These are phyloP conservation scores for Sporisorium sorghi DNA, from an alignment of 1,284 basidiomycete genomes.

Conservation along the genomic window DNA sequence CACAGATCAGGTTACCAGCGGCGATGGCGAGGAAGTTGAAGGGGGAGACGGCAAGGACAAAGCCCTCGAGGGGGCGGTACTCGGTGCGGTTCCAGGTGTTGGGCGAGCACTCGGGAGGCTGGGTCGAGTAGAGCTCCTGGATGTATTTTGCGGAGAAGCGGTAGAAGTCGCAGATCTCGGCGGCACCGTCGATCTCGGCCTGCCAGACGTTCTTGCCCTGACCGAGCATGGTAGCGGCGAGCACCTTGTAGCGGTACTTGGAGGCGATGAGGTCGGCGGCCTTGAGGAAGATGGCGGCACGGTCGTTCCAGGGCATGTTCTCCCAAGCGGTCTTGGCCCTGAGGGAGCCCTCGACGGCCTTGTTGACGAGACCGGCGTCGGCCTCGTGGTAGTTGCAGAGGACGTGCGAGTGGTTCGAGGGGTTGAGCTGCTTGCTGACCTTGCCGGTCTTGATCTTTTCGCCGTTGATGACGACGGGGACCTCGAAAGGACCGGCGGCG, in stretches of 20 bases:
- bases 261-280: slow-evolving; percentile 83
- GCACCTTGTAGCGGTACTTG: slow-evolving; percentile 90
- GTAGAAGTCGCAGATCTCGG: slow-evolving; percentile 94
- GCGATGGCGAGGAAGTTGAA: slow-evolving; percentile 83
- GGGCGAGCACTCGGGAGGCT: slow-evolving; percentile 85
- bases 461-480: slow-evolving; percentile 92
- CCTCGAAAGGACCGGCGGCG: slow-evolving; percentile 84
- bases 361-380: slow-evolving; percentile 75
- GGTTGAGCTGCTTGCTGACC: slow-evolving; percentile 71
- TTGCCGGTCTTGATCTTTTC: slow-evolving; percentile 86
- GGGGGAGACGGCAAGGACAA: slow-evolving; percentile 95
- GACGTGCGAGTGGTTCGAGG: slow-evolving; percentile 75
- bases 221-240: slow-evolving; percentile 97
- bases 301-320: slow-evolving; percentile 91
- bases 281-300: slow-evolving; percentile 97
- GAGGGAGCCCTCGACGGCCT: slow-evolving; percentile 89
- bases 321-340: slow-evolving; percentile 90
- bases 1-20: slow-evolving; percentile 70
- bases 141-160: slow-evolving; percentile 97
- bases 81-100: slow-evolving; percentile 97
- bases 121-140: slow-evolving; percentile 90
- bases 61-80: slow-evolving; percentile 95
- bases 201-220: slow-evolving; percentile 99
- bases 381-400: slow-evolving; percentile 92
- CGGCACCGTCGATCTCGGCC: slow-evolving; percentile 98